Percentiles rank a stretch among this genome's conserved stretches.
Conservation (phyloP, 2,329 filamentous ascomycete genomes). For the Pseudomassariella vexata region DNA sequence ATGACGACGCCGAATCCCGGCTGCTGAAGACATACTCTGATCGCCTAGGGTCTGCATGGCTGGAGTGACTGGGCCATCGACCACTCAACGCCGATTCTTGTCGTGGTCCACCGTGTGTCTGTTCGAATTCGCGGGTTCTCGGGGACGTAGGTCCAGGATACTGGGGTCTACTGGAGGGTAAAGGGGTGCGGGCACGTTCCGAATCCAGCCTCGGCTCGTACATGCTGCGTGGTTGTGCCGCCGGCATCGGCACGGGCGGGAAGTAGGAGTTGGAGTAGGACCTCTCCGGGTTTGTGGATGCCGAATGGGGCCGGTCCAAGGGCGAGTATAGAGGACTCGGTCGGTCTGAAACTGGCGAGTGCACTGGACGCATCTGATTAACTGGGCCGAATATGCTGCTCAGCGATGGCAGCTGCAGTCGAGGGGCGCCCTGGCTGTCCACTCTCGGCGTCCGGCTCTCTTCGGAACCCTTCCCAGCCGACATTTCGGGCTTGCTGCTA, state of each 20-base stretch:
- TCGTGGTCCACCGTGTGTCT: conserved; percentile 14
- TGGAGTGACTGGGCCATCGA: conserved; percentile 31
- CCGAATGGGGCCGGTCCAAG: conserved; percentile 38
- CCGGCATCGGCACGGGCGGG: conserved; percentile 28
- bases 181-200: conserved; percentile 32
- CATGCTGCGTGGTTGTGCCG: conserved; percentile 38
- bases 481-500: conserved; percentile 36
- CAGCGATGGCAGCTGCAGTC: conserved; percentile 49
- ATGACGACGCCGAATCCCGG: conserved; percentile 30
- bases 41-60: conserved; percentile 33
- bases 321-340: conserved; percentile 39
- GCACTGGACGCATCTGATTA: conserved; percentile 34
- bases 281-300: conserved; percentile 29
- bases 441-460: conserved; percentile 31
- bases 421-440: conserved; percentile 20
- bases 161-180: conserved; percentile 24
- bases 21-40: conserved; percentile 41
- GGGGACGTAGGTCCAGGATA: conserved; percentile 40
- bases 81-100: conserved; percentile 19
- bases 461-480: conserved; percentile 31
- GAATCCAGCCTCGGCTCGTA: conserved; percentile 40
- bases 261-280: conserved; percentile 42
- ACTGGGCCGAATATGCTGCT: conserved; percentile 52
- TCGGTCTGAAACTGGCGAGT: conserved; percentile 41
- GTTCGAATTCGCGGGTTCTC: conserved; percentile 33